These are phyloP conservation scores for Sporothrix sp. DNA, from an alignment of 2,329 filamentous ascomycete genomes.

Conservation along the genomic window DNA sequence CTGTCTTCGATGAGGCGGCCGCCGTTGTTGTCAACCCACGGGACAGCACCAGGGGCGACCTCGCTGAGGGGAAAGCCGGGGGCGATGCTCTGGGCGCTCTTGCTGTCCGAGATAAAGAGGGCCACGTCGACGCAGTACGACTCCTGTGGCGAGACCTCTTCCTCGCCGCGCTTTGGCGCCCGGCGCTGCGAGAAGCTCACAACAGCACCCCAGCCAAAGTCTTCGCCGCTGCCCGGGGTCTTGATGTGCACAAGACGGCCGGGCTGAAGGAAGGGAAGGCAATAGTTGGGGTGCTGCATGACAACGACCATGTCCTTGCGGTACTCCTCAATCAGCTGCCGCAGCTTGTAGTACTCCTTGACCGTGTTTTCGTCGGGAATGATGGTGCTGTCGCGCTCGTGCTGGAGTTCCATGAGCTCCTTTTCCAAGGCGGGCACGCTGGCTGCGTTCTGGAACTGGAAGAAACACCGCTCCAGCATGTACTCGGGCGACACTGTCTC, in stretches of 20 bases:
- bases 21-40: conserved; percentile 28
- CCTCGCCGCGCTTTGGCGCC: conserved; percentile 50
- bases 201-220: conserved; percentile 93
- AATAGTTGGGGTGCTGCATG: conserved; percentile 85
- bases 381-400: conserved; percentile 58
- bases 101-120: conserved; percentile 45
- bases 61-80: conserved; percentile 30
- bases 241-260: conserved; percentile 86
- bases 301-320: conserved; percentile 84
- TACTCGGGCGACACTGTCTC: conserved; percentile 98
- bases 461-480: conserved; percentile 98
- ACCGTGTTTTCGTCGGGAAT: conserved; percentile 83
- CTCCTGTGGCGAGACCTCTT: conserved; percentile 64
- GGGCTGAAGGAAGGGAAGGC: conserved; percentile 70
- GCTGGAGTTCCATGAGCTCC: conserved; percentile 69
- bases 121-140: conserved; percentile 76
- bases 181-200: conserved; percentile 62
- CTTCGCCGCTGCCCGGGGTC: conserved; percentile 58
- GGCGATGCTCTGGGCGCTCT: conserved; percentile 35
- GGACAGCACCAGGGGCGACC: conserved; percentile 55
- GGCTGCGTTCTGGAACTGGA: conserved; percentile 93
- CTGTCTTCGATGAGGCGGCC: too few relatives aligned
- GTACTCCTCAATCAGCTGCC: conserved; percentile 74
- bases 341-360: conserved; percentile 87
- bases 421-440: conserved; percentile 77